Percentiles rank a stretch among this genome's conserved stretches.
These are phyloP conservation scores for Ophiostoma sp. DNA, from an alignment of 2,329 filamentous ascomycete species.

Conservation along the genomic window DNA sequence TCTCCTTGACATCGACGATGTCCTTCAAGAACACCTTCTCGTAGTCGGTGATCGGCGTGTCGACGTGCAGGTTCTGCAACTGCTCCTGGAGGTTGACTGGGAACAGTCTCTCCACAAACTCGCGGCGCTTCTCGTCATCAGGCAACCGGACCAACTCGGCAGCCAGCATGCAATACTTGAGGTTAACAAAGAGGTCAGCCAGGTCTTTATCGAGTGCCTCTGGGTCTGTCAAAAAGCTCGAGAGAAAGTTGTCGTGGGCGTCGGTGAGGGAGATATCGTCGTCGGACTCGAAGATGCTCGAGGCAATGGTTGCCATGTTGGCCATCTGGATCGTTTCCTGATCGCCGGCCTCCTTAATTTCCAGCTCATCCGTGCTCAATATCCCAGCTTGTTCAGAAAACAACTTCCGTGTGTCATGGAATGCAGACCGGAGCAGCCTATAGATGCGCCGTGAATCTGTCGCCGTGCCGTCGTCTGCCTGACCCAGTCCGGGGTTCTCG, in stretches of 20 bases:
- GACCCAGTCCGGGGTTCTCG: constrained; percentile 37
- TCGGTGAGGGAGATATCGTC: constrained; percentile 44
- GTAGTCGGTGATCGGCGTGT: constrained; percentile 34
- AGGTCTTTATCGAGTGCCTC: constrained; percentile 45
- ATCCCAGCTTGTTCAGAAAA: constrained; percentile 39
- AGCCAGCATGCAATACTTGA: constrained; percentile 43
- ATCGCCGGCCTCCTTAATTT: constrained; percentile 42
- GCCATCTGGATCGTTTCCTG: constrained; percentile 47
- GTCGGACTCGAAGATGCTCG: constrained; percentile 42
- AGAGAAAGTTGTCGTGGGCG: constrained; percentile 49
- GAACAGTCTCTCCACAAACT: constrained; percentile 56
- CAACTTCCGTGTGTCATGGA: constrained; percentile 37
- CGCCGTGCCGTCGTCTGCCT: constrained; percentile 35
- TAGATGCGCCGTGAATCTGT: constrained; percentile 42
- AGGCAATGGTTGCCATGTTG: constrained; percentile 51
- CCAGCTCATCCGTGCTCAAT: constrained; percentile 41
- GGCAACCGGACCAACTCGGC: constrained; percentile 21
- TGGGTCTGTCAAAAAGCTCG: constrained; percentile 44
- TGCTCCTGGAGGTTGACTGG: constrained; percentile 56
- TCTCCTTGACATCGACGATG: constrained; percentile 39
- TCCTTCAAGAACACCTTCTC: constrained; percentile 29
- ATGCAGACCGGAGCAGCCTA: constrained; percentile 37
- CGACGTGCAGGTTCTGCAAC: constrained; percentile 41
- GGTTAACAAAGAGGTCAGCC: constrained; percentile 47
- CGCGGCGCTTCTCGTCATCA: constrained; percentile 23